Percentiles rank a stretch among this genome's conserved stretches.
Evolutionary conservation across 495 filamentous ascomycete species (phyloP).

Genomic region (Penicillium odoratum): DNA sequence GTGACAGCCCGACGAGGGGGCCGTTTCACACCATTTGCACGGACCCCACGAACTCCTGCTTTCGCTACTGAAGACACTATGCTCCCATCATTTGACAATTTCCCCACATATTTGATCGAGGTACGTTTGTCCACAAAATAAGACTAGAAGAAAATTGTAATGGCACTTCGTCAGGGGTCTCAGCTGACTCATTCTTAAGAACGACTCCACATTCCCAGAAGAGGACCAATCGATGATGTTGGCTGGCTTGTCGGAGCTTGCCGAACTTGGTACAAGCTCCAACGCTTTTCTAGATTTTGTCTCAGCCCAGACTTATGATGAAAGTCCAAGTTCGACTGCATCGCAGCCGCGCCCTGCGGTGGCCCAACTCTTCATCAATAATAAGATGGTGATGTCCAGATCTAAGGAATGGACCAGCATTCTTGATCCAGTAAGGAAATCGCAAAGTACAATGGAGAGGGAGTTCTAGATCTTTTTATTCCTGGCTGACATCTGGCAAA

Average conservation of each 20-base stretch:
- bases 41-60: background rate
- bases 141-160: background rate
- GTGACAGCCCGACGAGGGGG: background rate
- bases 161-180: background rate
- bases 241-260: slow-evolving; percentile 5
- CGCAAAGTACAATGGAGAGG: background rate
- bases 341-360: slow-evolving; percentile 13
- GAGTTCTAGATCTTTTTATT: background rate
- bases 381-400: slow-evolving; percentile 23
- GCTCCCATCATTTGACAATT: slow-evolving; percentile 3
- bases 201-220: background rate
- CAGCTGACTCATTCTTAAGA: background rate
- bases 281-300: background rate
- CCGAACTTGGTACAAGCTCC: background rate
- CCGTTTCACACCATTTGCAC: slow-evolving; percentile 3
- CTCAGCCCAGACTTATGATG: background rate
- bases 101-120: background rate
- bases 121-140: background rate
- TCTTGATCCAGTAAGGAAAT: slow-evolving; percentile 23
- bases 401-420: slow-evolving; percentile 28
- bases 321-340: slow-evolving; percentile 3
- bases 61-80: slow-evolving; percentile 1
- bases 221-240: slow-evolving; percentile 1
- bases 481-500: background rate
- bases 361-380: slow-evolving; percentile 28